Evolutionary conservation across 1,284 basidiomycete species (phyloP), one percentile per base, ranked within the genome.

Genomic region (Fomitopsis palustris): DNA sequence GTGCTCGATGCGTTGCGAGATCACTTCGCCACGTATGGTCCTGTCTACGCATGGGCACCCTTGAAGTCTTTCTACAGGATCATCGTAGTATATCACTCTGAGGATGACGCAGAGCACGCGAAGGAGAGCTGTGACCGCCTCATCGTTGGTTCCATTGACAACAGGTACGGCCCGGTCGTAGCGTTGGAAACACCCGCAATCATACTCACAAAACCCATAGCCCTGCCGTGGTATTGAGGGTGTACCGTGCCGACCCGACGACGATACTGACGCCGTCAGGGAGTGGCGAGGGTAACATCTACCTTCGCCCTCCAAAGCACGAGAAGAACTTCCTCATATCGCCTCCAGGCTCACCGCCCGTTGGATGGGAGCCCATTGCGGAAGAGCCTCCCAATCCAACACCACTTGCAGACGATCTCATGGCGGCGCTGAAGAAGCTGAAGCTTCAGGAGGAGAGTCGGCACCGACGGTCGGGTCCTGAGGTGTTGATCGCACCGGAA

Each of bases 291-390:
- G 71, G 79, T 54, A 77, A 74, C 19, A 78, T 79, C 62, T 83
- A 89, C 66, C 83, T 98, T 49, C 83, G 81, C 29, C 93, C 93
- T 0, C 96, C 96, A 0, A 77, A 81, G 0, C 70, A 87, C 39
- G 90, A 94, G 67, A 93, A 93, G 77, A 98, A 99, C 77, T 98
- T 98, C 76, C 82, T 99, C 55, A 96, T 99, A 66, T 98, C 95
- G 0, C 96, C 96, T 0, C 97, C 97, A 1, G 97, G 96, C n/a
- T 96, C 93, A 0, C 96, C 97, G 0, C 96, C 96, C 0, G 88
- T 97, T 2, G 96, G 96, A 1, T 99, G 96, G 96, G 95, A 97
- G 70, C 94, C 86, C 31, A 85, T 95, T 61, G 78, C 79, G 45
- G 97, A 99, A 75, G 95, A 96, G 21, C 93, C 94, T 6, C 96